phyloP scores from a whole-genome alignment of 1,284 basidiomycete species.

The Trametes hirsuta region DNA sequence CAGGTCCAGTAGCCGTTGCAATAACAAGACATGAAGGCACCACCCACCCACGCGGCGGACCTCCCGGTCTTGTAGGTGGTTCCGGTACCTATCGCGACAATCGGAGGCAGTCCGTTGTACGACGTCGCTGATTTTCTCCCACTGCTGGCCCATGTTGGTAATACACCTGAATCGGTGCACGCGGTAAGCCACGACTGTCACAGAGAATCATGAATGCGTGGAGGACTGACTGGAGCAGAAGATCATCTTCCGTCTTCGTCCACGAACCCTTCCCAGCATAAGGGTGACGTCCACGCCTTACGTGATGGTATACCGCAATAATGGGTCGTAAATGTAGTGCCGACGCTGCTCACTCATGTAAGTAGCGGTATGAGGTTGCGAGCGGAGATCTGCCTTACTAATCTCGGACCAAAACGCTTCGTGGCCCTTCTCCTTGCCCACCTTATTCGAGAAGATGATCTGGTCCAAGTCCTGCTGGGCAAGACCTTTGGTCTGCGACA shows the following conservation, averaged over 20 bases:
- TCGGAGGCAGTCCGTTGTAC: conserved; percentile 78
- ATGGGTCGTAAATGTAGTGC: conserved; percentile 76
- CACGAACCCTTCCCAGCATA: conserved; percentile 71
- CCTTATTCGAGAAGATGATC: conserved; percentile 69
- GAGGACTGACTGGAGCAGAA: conserved; percentile 57
- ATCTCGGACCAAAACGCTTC: conserved; percentile 78
- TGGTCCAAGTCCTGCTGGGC: conserved; percentile 54
- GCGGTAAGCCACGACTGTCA: neutral
- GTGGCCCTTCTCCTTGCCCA: conserved; percentile 59
- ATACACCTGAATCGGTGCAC: conserved; percentile 56
- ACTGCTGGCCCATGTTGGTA: conserved; percentile 68
- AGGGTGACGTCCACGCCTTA: conserved; percentile 71
- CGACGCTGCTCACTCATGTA: conserved; percentile 46
- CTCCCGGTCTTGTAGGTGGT: conserved; percentile 69
- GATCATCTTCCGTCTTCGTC: conserved; percentile 67
- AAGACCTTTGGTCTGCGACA: conserved; percentile 48
- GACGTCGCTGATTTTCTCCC: conserved; percentile 71
- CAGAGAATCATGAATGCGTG: neutral
- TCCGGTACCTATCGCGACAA: conserved; percentile 83
- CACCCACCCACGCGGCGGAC: conserved; percentile 44
- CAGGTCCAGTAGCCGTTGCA: neutral
- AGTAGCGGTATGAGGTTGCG: conserved; percentile 5
- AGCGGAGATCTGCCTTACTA: conserved; percentile 49
- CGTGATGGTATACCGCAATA: conserved; percentile 80
- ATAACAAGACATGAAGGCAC: neutral